A percentile compares a stretch with the other conserved stretches of the same genome.
Evolutionary conservation across 129 eudicot genomes (phyloP).

Genomic region (Rutidosis leptorrhynchoides): DNA sequence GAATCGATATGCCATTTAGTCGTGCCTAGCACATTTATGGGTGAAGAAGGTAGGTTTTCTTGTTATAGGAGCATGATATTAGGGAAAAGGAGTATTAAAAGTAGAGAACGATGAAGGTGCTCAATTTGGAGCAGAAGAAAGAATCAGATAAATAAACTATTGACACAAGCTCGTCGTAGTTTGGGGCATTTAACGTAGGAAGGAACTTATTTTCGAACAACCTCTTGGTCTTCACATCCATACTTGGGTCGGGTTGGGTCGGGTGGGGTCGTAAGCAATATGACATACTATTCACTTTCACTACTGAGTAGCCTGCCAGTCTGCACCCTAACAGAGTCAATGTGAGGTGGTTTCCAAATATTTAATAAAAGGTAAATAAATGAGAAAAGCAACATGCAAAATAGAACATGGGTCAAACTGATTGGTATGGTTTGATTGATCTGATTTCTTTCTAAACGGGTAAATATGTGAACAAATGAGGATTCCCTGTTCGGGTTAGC

Average conservation of each 20-base stretch:
- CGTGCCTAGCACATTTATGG: constrained; percentile 20
- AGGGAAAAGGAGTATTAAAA: constrained; percentile 24
- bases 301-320: constrained; percentile 45
- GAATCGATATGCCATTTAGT: constrained; percentile 8
- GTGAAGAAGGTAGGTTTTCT: constrained; percentile 27
- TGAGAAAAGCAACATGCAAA: constrained; percentile 5
- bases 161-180: neutral
- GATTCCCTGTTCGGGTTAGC: too few relatives aligned
- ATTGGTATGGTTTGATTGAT: neutral
- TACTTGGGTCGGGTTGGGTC: too few relatives aligned
- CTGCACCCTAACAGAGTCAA: constrained; percentile 32
- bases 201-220: constrained; percentile 22
- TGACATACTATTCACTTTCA: constrained; percentile 51
- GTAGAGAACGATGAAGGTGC: constrained; percentile 13
- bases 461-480: too few relatives aligned
- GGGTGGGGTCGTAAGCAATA: constrained; percentile 18
- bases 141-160: constrained; percentile 32
- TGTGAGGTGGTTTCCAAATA: neutral
- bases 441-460: too few relatives aligned
- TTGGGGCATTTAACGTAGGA: neutral
- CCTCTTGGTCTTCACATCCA: constrained; percentile 36
- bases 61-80: constrained; percentile 34
- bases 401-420: neutral
- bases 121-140: constrained; percentile 32
- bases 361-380: neutral